Conservation (phyloP, 441 rosid species). For the Raphanus hybrid region DNA sequence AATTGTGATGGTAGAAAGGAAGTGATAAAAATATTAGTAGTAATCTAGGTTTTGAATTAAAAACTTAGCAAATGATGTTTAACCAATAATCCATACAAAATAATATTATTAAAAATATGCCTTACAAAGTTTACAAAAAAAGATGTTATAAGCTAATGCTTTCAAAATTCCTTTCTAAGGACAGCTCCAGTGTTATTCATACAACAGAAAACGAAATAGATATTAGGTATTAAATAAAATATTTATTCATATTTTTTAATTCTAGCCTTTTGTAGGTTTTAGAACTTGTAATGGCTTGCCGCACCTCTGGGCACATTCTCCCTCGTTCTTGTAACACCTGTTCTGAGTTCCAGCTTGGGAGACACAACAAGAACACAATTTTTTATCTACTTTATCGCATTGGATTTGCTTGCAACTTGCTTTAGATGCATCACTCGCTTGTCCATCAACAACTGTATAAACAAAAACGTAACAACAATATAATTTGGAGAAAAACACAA, state of each 20-base stretch:
- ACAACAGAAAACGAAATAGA: no score
- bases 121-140: background rate
- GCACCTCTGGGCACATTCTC: background rate
- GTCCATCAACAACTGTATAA: no score
- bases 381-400: no score
- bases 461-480: background rate
- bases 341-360: no score
- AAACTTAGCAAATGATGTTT: background rate
- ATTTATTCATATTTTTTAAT: background rate
- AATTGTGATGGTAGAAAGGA: background rate
- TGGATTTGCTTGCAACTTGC: no score
- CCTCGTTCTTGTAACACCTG: background rate
- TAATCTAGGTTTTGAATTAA: background rate
- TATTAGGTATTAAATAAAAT: background rate
- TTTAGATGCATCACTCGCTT: no score
- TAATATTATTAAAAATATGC: background rate
- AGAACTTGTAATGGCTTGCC: background rate
- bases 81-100: background rate
- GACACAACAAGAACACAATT: no score
- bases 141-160: background rate
- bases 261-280: background rate
- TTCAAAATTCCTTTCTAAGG: no score
- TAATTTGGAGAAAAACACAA: no score
- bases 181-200: no score
- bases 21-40: background rate